Evolutionary conservation across 331 rosid genomes (phyloP).

Genomic region (Acacia pycnantha): DNA sequence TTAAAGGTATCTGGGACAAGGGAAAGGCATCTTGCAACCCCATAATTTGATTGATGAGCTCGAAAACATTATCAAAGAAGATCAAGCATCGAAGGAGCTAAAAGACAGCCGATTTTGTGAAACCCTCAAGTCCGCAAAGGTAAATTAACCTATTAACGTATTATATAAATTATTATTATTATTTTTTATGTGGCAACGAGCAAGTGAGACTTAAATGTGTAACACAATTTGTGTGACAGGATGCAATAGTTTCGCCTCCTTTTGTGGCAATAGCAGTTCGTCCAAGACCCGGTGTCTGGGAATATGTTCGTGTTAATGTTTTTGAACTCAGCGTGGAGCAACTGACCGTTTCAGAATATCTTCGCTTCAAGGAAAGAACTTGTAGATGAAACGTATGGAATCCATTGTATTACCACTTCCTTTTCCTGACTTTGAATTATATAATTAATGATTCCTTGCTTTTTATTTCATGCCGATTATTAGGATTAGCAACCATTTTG

Average conservation of each 20-base stretch:
- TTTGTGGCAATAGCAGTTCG: constrained; percentile 94
- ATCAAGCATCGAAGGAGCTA: constrained; percentile 36
- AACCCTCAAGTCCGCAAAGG: constrained; percentile 82
- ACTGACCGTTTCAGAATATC: constrained; percentile 77
- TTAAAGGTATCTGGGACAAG: constrained; percentile 77
- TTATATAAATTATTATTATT: not conserved
- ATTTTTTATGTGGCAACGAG: not conserved
- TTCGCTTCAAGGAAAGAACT: constrained; percentile 87
- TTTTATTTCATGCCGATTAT: constrained; percentile 28
- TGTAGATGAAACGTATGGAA: constrained; percentile 63
- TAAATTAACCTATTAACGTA: not conserved
- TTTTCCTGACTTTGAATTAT: constrained; percentile 6
- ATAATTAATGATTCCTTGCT: not conserved
- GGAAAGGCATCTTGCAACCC: constrained; percentile 89
- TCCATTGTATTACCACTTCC: constrained; percentile 13
- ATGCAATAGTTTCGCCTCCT: constrained; percentile 92
- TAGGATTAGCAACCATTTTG: constrained; percentile 40
- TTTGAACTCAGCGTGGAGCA: constrained; percentile 85
- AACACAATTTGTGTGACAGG: constrained; percentile 49
- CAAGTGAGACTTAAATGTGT: constrained; percentile 24
- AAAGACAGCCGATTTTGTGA: constrained; percentile 66
- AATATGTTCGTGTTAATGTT: constrained; percentile 85
- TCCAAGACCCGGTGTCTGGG: constrained; percentile 99
- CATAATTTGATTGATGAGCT: constrained; percentile 83
- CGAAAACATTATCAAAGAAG: constrained; percentile 47